Percentiles rank a stretch among this genome's conserved stretches.
These are phyloP conservation scores for Ganoderma meredithae DNA, from an alignment of 1,284 basidiomycete genomes.

Conservation along the genomic window DNA sequence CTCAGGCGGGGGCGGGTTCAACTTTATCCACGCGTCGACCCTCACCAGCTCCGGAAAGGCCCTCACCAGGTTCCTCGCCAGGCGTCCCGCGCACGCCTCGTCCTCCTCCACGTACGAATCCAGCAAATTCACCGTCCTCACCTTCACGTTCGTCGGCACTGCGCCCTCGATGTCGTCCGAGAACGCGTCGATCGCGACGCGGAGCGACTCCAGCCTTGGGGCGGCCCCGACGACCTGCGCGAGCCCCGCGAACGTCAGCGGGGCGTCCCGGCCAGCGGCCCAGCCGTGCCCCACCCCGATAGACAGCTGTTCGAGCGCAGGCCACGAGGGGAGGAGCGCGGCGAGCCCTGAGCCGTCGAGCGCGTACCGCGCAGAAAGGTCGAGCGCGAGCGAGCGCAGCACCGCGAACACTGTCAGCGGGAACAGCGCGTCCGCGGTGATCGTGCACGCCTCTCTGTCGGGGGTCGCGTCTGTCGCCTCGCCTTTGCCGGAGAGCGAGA, in stretches of 20 bases:
- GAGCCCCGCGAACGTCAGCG: constrained; percentile 21
- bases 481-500: constrained; percentile 11
- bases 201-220: constrained; percentile 14
- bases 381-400: constrained; percentile 16
- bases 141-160: constrained; percentile 1
- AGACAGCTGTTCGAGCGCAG: constrained; percentile 16
- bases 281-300: constrained; percentile 10
- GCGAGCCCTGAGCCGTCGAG: constrained; percentile 11
- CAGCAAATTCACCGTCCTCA: constrained; percentile 16
- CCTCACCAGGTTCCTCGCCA: constrained; percentile 15
- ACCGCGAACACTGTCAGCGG: constrained; percentile 10
- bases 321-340: constrained; percentile 6
- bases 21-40: not conserved
- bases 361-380: constrained; percentile 13
- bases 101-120: constrained; percentile 19
- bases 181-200: constrained; percentile 18
- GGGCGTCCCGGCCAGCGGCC: constrained; percentile 12
- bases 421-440: constrained; percentile 7
- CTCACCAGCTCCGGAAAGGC: constrained; percentile 19
- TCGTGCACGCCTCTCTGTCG: not conserved
- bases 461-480: not conserved
- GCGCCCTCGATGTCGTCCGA: not conserved
- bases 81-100: not conserved
- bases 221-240: constrained; percentile 10
- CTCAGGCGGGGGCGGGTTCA: not conserved